Evolutionary conservation across 306 rosid species (phyloP).

Genomic region (Begonia masoniana): DNA sequence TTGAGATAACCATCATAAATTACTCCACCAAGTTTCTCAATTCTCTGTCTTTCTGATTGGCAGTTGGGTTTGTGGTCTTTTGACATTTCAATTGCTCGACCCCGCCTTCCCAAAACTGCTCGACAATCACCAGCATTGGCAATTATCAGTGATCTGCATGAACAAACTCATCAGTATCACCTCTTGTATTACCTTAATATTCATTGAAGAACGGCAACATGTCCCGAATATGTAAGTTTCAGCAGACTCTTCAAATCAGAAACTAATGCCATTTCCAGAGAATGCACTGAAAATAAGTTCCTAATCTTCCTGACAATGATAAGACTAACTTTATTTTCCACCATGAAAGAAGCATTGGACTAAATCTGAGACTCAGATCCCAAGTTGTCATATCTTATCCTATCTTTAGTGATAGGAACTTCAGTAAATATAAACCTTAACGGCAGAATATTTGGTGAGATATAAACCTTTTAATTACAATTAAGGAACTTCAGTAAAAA

Average conservation of each 20-base stretch:
- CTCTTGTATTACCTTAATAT: too few relatives aligned
- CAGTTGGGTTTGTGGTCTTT: slow-evolving; percentile 61
- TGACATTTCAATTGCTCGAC: slow-evolving; percentile 62
- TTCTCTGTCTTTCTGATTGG: slow-evolving; percentile 39
- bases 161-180: slow-evolving; percentile 4
- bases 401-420: too few relatives aligned
- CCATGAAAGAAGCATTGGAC: background rate
- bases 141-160: slow-evolving; percentile 41
- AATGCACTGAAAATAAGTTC: too few relatives aligned
- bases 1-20: slow-evolving; percentile 66
- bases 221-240: too few relatives aligned
- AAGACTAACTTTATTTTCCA: background rate
- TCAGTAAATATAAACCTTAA: too few relatives aligned
- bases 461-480: background rate
- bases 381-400: too few relatives aligned
- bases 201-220: too few relatives aligned
- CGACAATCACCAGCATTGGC: slow-evolving; percentile 69
- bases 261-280: too few relatives aligned
- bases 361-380: too few relatives aligned
- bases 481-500: background rate
- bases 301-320: background rate
- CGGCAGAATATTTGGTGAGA: background rate
- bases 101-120: slow-evolving; percentile 61
- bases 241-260: too few relatives aligned
- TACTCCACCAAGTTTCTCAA: slow-evolving; percentile 69